phyloP scores from a whole-genome alignment of 805 yeast species.

The Yamadazyma sp. region DNA sequence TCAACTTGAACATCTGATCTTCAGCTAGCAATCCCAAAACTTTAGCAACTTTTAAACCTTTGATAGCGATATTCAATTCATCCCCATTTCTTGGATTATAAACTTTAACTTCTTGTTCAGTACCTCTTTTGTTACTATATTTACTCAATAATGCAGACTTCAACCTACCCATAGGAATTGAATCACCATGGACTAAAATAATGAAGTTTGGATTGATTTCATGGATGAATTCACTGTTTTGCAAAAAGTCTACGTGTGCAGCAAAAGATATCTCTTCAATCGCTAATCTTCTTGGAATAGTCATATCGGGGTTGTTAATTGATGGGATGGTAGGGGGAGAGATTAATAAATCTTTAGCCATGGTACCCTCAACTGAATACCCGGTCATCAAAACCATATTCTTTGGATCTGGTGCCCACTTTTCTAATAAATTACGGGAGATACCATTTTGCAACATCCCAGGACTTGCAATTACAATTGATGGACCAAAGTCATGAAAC shows the following conservation, averaged over 20 bases:
- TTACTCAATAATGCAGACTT: slow-evolving; percentile 89
- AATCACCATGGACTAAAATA: slow-evolving; percentile 94
- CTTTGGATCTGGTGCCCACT: slow-evolving; percentile 97
- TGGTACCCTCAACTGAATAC: slow-evolving; percentile 96
- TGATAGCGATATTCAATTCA: slow-evolving; percentile 68
- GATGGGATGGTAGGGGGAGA: slow-evolving; percentile 94
- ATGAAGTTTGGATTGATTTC: slow-evolving; percentile 79
- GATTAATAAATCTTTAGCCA: slow-evolving; percentile 85
- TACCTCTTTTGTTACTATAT: slow-evolving; percentile 75
- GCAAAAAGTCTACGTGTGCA: slow-evolving; percentile 98
- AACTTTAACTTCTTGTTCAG: slow-evolving; percentile 86
- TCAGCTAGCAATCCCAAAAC: slow-evolving; percentile 55
- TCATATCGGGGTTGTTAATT: slow-evolving; percentile 70
- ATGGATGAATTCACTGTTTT: slow-evolving; percentile 88
- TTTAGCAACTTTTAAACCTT: slow-evolving; percentile 81
- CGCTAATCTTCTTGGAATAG: slow-evolving; percentile 80
- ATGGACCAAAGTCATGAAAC: slow-evolving; percentile 91
- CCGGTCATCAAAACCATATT: slow-evolving; percentile 89
- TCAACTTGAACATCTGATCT: slow-evolving; percentile 30
- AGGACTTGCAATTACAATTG: slow-evolving; percentile 94
- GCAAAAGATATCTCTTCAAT: slow-evolving; percentile 97
- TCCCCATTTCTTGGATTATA: slow-evolving; percentile 92
- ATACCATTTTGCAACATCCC: slow-evolving; percentile 98
- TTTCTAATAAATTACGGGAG: slow-evolving; percentile 83
- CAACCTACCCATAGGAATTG: slow-evolving; percentile 97